These are phyloP conservation scores for Naganishia kalamii DNA, from an alignment of 768 basidiomycete genomes.

Conservation along the genomic window DNA sequence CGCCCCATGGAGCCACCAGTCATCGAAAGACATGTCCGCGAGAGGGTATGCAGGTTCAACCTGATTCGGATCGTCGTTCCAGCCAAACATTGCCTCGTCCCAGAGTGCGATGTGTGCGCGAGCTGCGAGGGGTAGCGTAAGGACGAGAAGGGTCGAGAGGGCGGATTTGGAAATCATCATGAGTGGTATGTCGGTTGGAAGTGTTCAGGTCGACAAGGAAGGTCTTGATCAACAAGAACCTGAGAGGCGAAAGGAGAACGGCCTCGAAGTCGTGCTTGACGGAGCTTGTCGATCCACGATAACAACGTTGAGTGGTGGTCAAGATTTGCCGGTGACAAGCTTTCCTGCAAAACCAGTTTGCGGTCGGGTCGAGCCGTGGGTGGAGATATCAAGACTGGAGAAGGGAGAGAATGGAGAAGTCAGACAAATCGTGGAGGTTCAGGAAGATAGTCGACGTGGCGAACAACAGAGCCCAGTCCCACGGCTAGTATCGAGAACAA, in stretches of 20 bases:
- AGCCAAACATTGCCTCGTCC: constrained; percentile 20
- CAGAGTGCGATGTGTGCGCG: constrained; percentile 14
- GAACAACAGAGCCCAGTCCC: too few relatives aligned
- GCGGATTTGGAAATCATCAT: neutral
- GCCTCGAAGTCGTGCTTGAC: neutral
- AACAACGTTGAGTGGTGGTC: neutral
- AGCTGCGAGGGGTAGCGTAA: neutral
- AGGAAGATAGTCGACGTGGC: too few relatives aligned
- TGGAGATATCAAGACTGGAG: neutral
- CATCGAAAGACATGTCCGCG: constrained; percentile 31
- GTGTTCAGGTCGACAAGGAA: neutral
- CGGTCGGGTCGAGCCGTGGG: neutral
- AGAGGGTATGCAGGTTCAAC: constrained; percentile 24
- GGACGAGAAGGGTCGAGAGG: neutral
- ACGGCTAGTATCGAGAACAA: too few relatives aligned
- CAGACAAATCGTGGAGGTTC: too few relatives aligned
- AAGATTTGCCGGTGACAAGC: neutral
- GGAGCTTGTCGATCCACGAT: neutral
- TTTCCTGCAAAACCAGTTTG: neutral
- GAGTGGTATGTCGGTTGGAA: neutral
- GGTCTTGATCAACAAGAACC: neutral
- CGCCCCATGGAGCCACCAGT: constrained; percentile 44
- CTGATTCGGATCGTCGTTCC: constrained; percentile 31
- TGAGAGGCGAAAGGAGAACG: neutral
- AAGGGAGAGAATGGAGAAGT: neutral